These are phyloP conservation scores for Geotrichum citri-aurantii DNA, from an alignment of 1,139 yeast species.

Conservation along the genomic window DNA sequence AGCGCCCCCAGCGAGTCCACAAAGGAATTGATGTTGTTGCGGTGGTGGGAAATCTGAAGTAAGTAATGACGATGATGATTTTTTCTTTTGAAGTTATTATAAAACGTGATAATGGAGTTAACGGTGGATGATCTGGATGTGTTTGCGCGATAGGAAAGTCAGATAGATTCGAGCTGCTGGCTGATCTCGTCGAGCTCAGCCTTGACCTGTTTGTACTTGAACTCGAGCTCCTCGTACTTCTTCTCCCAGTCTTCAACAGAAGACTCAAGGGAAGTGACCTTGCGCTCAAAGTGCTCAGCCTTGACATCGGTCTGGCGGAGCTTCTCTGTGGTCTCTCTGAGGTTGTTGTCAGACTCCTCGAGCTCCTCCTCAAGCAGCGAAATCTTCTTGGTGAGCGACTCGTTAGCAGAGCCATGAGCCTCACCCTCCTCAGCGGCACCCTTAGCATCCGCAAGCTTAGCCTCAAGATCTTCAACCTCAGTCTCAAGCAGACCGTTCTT, in stretches of 20 bases:
- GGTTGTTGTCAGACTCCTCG: slow-evolving; percentile 85
- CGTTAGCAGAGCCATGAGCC: slow-evolving; percentile 83
- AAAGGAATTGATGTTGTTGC: neutral
- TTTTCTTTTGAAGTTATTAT: neutral
- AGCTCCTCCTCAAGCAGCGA: slow-evolving; percentile 89
- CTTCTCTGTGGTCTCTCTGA: slow-evolving; percentile 90
- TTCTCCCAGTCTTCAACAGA: slow-evolving; percentile 91
- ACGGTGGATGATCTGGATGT: neutral
- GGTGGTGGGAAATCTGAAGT: neutral
- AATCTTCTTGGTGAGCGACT: slow-evolving; percentile 86
- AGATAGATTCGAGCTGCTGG: slow-evolving; percentile 86
- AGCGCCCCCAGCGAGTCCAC: neutral
- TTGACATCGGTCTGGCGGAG: slow-evolving; percentile 94
- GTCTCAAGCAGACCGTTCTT: slow-evolving; percentile 87
- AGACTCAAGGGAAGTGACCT: slow-evolving; percentile 83
- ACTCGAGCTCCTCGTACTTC: slow-evolving; percentile 83
- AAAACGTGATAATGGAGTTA: neutral
- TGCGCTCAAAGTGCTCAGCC: slow-evolving; percentile 95
- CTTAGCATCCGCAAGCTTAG: slow-evolving; percentile 73
- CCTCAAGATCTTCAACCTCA: slow-evolving; percentile 84
- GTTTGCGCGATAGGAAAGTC: slow-evolving; percentile 4
- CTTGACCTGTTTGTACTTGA: slow-evolving; percentile 75
- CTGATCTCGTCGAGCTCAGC: slow-evolving; percentile 91
- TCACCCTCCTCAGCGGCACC: slow-evolving; percentile 90
- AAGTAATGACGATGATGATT: neutral